These are phyloP conservation scores for Perilla frutescens DNA, from an alignment of 257 asterid genomes.

Conservation along the genomic window DNA sequence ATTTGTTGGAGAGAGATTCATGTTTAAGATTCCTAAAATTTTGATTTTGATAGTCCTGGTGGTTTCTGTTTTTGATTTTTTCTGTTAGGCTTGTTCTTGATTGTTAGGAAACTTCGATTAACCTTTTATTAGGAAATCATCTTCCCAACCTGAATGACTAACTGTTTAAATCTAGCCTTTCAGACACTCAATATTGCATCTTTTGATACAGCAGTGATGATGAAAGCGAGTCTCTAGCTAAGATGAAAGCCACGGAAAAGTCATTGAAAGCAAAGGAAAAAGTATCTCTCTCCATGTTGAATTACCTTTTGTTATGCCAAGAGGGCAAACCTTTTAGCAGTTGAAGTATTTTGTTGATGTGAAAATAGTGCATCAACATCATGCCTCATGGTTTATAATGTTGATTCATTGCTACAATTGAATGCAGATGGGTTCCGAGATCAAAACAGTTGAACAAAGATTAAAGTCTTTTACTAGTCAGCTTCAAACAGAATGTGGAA, in stretches of 20 bases:
- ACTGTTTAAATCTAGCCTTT: neutral
- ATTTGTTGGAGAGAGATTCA: constrained; percentile 13
- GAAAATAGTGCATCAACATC: too few relatives aligned
- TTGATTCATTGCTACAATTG: neutral
- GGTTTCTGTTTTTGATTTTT: constrained; percentile 13
- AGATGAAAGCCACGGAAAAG: constrained; percentile 85
- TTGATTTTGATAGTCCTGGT: constrained; percentile 11
- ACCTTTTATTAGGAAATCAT: constrained; percentile 17
- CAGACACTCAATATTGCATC: neutral
- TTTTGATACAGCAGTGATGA: constrained; percentile 59
- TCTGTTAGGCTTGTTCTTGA: neutral
- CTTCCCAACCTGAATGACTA: neutral
- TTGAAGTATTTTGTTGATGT: too few relatives aligned
- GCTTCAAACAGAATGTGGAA: constrained; percentile 72
- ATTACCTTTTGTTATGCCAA: neutral
- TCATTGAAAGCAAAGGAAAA: constrained; percentile 80
- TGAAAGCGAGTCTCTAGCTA: constrained; percentile 71
- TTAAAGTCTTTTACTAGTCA: constrained; percentile 65
- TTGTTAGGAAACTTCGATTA: constrained; percentile 10
- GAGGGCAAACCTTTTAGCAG: too few relatives aligned
- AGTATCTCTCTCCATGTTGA: constrained; percentile 43
- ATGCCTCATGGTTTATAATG: neutral
- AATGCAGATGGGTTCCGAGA: constrained; percentile 59
- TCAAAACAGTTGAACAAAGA: constrained; percentile 63
- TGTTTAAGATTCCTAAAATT: constrained; percentile 3